Percentiles rank a stretch among this genome's conserved stretches.
phyloP scores from a whole-genome alignment of 2,329 filamentous ascomycete genomes.

The Sclerotinia subarctica region DNA sequence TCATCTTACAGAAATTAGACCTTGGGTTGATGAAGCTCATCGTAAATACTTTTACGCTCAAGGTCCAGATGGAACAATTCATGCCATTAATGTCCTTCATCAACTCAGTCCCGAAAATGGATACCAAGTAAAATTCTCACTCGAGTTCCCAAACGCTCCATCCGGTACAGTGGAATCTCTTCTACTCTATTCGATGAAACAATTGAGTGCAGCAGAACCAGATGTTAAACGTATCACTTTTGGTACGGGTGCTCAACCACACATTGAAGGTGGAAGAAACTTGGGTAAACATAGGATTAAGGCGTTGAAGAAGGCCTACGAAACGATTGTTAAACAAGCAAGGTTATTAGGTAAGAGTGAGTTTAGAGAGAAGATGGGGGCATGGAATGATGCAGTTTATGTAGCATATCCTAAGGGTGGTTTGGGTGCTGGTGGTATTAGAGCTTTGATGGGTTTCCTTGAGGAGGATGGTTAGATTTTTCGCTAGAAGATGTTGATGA shows the following conservation, averaged over 20 bases:
- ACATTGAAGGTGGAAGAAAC: constrained; percentile 76
- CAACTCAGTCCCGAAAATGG: constrained; percentile 78
- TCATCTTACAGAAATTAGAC: constrained; percentile 83
- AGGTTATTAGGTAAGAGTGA: constrained; percentile 80
- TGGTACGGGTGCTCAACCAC: constrained; percentile 73
- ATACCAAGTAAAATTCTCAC: constrained; percentile 94
- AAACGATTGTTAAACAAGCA: constrained; percentile 75
- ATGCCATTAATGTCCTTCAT: constrained; percentile 76
- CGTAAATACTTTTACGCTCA: constrained; percentile 82
- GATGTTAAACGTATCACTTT: constrained; percentile 75
- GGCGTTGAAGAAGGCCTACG: constrained; percentile 79
- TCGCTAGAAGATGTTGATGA: neutral
- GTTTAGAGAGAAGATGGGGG: constrained; percentile 88
- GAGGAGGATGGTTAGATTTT: constrained; percentile 55
- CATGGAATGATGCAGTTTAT: constrained; percentile 77
- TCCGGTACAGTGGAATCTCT: constrained; percentile 83
- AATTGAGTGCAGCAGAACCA: constrained; percentile 49
- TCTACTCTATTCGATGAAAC: constrained; percentile 64
- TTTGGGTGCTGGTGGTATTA: constrained; percentile 74
- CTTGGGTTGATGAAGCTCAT: constrained; percentile 81
- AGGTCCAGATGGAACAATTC: constrained; percentile 68
- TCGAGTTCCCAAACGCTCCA: constrained; percentile 86
- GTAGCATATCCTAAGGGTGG: constrained; percentile 88
- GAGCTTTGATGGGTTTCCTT: constrained; percentile 88
- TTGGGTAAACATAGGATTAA: constrained; percentile 76